Evolutionary conservation across 805 yeast genomes (phyloP), one percentile per base, ranked within the genome.

Genomic region (Hanseniaspora lachancei): DNA sequence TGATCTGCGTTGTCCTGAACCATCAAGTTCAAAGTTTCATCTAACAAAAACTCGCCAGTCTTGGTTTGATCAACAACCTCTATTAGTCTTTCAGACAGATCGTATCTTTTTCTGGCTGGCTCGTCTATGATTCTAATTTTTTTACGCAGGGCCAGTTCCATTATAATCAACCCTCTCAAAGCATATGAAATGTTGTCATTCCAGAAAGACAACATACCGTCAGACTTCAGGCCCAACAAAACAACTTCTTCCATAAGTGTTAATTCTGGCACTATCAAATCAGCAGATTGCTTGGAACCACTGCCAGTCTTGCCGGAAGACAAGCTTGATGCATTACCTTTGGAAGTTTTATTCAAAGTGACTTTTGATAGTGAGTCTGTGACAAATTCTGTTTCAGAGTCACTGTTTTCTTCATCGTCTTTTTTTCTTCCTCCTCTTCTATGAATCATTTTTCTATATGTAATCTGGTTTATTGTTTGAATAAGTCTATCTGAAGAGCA

Each of bases 151-250:
- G 97, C 96, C 69, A 93, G 76, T 70, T 93, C 98, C 67, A 93
- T 77, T 54, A 93, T 65, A 58, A 93, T 91, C 67, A 96, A 85
- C 13, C 98, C 98, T 63, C 98, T 81, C 58, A 93, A 76, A 1
- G 97, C 96, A 71, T 93, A 93, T 24, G 97, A 88, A 55, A 93
- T 89, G 70, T 88, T 89, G 70, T 93, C 98, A 67, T 93, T 93
- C 98, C 98, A 93, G 71, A 93, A 93, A 32, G 96, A 88, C 47
- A 93, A 74, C 68, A 91, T 89, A 13, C 98, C 98, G 70, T 93
- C 97, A 70, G 93, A 97, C 66, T 91, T 89, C 61, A 93, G 76
- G 5, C 98, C 98, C 73, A 93, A 78, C 60, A 93, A 76, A 60
- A 93, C 73, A 7, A 93, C 96, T 70, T 93, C 98, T 70, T 93